A percentile compares a stretch with the other conserved stretches of the same genome.
Evolutionary conservation across 352 stramenopile genomes (phyloP).

Genomic region (Globisporangium acanthophoron): DNA sequence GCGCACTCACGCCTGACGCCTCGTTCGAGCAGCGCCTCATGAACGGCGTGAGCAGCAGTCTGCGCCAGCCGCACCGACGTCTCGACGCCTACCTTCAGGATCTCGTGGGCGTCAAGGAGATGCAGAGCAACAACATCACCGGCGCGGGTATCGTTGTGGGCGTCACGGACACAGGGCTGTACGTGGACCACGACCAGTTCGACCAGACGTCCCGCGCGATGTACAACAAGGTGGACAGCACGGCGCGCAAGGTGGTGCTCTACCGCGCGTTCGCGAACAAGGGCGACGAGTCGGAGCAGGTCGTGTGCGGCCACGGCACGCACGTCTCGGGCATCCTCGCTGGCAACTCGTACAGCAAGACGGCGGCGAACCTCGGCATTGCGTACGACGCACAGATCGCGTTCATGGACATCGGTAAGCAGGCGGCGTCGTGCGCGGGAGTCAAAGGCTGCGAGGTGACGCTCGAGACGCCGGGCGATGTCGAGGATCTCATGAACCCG

Average conservation of each 20-base stretch:
- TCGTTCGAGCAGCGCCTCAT: slow-evolving; percentile 41
- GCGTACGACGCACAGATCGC: slow-evolving; percentile 76
- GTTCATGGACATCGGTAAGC: slow-evolving; percentile 87
- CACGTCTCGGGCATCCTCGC: slow-evolving; percentile 82
- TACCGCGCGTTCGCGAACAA: slow-evolving; percentile 77
- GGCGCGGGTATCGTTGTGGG: slow-evolving; percentile 58
- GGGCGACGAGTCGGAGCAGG: slow-evolving; percentile 51
- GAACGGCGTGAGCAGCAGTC: not conserved
- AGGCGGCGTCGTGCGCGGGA: slow-evolving; percentile 33
- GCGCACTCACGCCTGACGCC: slow-evolving; percentile 21
- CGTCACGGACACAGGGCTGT: slow-evolving; percentile 71
- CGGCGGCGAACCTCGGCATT: slow-evolving; percentile 50
- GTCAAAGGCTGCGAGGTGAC: slow-evolving; percentile 44
- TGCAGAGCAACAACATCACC: slow-evolving; percentile 62
- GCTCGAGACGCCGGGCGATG: slow-evolving; percentile 69
- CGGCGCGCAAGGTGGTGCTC: slow-evolving; percentile 74
- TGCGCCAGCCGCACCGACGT: slow-evolving; percentile 16
- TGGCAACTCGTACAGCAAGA: slow-evolving; percentile 44
- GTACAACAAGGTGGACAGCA: slow-evolving; percentile 47
- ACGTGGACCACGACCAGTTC: slow-evolving; percentile 80
- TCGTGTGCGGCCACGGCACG: slow-evolving; percentile 81
- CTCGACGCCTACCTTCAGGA: slow-evolving; percentile 54
- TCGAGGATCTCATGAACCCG: slow-evolving; percentile 43
- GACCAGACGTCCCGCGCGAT: slow-evolving; percentile 46
- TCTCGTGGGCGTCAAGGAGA: slow-evolving; percentile 43